Percentiles rank a stretch among this genome's conserved stretches.
Conservation (phyloP, 1,284 basidiomycete genomes). For the Macrocystidia cucumis region DNA sequence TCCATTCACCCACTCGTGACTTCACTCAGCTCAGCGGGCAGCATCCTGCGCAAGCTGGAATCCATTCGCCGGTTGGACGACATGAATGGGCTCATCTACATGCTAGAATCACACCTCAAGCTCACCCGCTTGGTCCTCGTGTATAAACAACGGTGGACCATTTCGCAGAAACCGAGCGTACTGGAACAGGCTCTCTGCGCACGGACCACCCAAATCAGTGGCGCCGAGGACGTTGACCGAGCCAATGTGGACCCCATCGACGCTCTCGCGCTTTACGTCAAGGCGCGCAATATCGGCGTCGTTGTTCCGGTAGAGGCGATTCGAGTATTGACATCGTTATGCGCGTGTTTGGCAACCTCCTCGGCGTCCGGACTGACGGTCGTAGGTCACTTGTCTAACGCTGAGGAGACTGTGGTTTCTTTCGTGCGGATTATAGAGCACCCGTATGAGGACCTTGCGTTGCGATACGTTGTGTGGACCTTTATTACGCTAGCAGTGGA, state of each 20-base stretch:
- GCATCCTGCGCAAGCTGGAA: conserved; percentile 53
- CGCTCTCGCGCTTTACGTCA: conserved; percentile 57
- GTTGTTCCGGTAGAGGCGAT: conserved; percentile 57
- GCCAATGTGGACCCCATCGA: conserved; percentile 62
- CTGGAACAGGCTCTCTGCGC: conserved; percentile 71
- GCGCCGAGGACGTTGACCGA: conserved; percentile 37
- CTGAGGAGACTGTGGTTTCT: conserved; percentile 56
- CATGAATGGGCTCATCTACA: conserved; percentile 56
- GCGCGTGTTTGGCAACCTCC: conserved; percentile 52
- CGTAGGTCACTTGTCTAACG: conserved; percentile 64
- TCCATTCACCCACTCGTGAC: conserved; percentile 72
- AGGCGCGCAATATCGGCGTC: conserved; percentile 49
- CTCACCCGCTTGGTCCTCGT: conserved; percentile 57
- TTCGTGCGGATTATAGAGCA: conserved; percentile 62
- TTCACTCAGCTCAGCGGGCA: conserved; percentile 53
- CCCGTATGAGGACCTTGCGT: conserved; percentile 60
- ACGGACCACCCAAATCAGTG: conserved; percentile 41
- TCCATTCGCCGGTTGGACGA: conserved; percentile 61
- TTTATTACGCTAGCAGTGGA: conserved; percentile 80
- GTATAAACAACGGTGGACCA: conserved; percentile 43
- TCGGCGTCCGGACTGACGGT: conserved; percentile 60
- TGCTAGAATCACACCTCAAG: conserved; percentile 59
- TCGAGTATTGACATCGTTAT: conserved; percentile 58
- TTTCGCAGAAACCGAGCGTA: conserved; percentile 44
- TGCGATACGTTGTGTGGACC: conserved; percentile 76